Percentiles rank a stretch among this genome's conserved stretches.
These are phyloP conservation scores for Sungouiozyma ichnusensis DNA, from an alignment of 805 yeast genomes.

Conservation along the genomic window DNA sequence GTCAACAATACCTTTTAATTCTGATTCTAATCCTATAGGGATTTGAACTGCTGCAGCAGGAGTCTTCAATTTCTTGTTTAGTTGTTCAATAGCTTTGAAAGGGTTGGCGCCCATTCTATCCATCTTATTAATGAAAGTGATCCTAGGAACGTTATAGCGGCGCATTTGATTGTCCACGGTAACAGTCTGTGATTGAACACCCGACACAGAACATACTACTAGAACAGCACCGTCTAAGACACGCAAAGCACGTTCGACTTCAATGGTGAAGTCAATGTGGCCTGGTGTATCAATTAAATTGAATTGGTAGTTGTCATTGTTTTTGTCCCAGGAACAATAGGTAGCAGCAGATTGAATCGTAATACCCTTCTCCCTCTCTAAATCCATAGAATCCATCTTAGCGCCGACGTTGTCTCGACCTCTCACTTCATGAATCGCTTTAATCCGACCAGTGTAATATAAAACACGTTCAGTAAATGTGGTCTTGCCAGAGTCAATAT, in stretches of 20 bases:
- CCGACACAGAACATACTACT: constrained; percentile 96
- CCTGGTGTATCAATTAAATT: constrained; percentile 98
- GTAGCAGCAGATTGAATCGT: constrained; percentile 99
- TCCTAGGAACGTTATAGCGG: constrained; percentile 92
- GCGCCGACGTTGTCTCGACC: constrained; percentile 98
- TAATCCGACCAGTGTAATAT: constrained; percentile 92
- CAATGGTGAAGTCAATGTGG: constrained; percentile 96
- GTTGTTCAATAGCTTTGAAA: constrained; percentile 86
- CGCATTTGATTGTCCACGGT: constrained; percentile 99
- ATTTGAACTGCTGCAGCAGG: constrained; percentile 98
- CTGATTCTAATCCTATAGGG: constrained; percentile 89
- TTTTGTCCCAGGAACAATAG: constrained; percentile 90
- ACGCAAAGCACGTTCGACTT: constrained; percentile 96
- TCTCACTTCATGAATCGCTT: constrained; percentile 92
- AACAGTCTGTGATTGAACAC: constrained; percentile 97
- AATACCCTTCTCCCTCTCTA: constrained; percentile 97
- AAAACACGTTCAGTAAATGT: constrained; percentile 96
- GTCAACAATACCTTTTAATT: constrained; percentile 81
- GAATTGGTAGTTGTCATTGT: constrained; percentile 61
- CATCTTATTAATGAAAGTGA: constrained; percentile 95
- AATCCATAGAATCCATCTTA: constrained; percentile 98
- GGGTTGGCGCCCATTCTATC: constrained; percentile 99
- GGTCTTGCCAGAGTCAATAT: constrained; percentile 96
- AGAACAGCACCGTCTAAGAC: constrained; percentile 97
- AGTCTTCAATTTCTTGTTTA: constrained; percentile 74